These are phyloP conservation scores for Debaryomyces robertsiae DNA, from an alignment of 1,139 yeast species.

Conservation along the genomic window DNA sequence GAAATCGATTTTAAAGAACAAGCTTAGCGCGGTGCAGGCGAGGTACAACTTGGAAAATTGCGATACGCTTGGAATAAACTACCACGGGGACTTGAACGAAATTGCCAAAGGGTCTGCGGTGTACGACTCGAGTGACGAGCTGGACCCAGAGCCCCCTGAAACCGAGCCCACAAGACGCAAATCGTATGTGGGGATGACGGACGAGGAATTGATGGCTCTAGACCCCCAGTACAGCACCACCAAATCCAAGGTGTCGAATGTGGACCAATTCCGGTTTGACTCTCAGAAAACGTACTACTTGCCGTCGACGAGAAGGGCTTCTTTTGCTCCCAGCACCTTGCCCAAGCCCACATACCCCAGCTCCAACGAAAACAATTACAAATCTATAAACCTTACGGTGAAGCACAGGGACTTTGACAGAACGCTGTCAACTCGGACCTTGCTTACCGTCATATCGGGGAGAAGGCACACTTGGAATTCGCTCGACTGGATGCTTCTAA, in stretches of 20 bases:
- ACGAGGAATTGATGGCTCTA: slow-evolving; percentile 61
- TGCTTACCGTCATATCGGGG: slow-evolving; percentile 43
- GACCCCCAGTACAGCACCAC: slow-evolving; percentile 55
- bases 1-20: slow-evolving; percentile 45
- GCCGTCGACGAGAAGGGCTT: slow-evolving; percentile 24
- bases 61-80: slow-evolving; percentile 21
- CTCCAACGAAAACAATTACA: slow-evolving; percentile 45
- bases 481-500: slow-evolving; percentile 39
- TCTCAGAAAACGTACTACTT: slow-evolving; percentile 39
- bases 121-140: slow-evolving; percentile 13
- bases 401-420: slow-evolving; percentile 36
- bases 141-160: slow-evolving; percentile 12
- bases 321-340: slow-evolving; percentile 13
- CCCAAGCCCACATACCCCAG: slow-evolving; percentile 28
- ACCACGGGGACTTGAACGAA: slow-evolving; percentile 16
- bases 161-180: slow-evolving; percentile 39
- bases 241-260: slow-evolving; percentile 32
- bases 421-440: slow-evolving; percentile 28
- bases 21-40: slow-evolving; percentile 35
- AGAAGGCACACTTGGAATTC: slow-evolving; percentile 51
- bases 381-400: slow-evolving; percentile 41
- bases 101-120: slow-evolving; percentile 10
- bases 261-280: slow-evolving; percentile 46
- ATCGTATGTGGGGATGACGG: slow-evolving; percentile 63
- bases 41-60: slow-evolving; percentile 28